Evolutionary conservation across 2,329 filamentous ascomycete genomes (phyloP).

Genomic region (Ophiostoma tasmaniense): DNA sequence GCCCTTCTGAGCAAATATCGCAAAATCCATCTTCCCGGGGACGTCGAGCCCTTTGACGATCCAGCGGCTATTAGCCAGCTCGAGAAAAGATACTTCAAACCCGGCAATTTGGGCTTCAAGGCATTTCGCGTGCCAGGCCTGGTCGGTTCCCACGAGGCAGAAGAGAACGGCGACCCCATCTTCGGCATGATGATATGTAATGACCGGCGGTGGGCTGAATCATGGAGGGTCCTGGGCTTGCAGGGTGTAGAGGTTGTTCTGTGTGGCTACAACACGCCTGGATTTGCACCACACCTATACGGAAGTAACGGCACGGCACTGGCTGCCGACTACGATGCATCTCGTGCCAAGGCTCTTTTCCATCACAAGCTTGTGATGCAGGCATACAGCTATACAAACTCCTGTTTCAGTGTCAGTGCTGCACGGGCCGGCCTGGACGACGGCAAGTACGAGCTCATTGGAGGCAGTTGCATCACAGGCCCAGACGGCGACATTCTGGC

Average conservation of each 20-base stretch:
- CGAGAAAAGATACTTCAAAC: constrained; percentile 47
- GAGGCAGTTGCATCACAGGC: constrained; percentile 34
- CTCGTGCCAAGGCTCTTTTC: constrained; percentile 40
- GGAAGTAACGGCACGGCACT: constrained; percentile 44
- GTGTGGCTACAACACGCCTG: constrained; percentile 41
- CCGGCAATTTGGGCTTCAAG: constrained; percentile 44
- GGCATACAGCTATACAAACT: constrained; percentile 43
- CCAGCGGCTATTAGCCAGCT: constrained; percentile 41
- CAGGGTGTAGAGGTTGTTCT: constrained; percentile 41
- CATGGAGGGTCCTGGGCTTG: constrained; percentile 41
- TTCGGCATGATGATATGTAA: constrained; percentile 48
- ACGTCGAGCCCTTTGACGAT: constrained; percentile 41
- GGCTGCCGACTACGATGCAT: constrained; percentile 29
- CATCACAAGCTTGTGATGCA: constrained; percentile 44
- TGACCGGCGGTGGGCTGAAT: constrained; percentile 44
- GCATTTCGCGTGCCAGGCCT: constrained; percentile 44
- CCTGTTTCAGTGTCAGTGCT: constrained; percentile 39
- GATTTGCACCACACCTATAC: constrained; percentile 37
- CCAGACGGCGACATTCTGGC: constrained; percentile 41
- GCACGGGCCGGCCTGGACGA: constrained; percentile 43
- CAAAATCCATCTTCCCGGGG: constrained; percentile 47
- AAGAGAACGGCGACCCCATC: constrained; percentile 40
- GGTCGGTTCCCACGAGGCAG: constrained; percentile 30
- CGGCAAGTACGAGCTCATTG: constrained; percentile 37
- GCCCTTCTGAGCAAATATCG: constrained; percentile 43